phyloP scores from a whole-genome alignment of 202 grass and related monocot genomes.

The Sporobolus alterniflorus region DNA sequence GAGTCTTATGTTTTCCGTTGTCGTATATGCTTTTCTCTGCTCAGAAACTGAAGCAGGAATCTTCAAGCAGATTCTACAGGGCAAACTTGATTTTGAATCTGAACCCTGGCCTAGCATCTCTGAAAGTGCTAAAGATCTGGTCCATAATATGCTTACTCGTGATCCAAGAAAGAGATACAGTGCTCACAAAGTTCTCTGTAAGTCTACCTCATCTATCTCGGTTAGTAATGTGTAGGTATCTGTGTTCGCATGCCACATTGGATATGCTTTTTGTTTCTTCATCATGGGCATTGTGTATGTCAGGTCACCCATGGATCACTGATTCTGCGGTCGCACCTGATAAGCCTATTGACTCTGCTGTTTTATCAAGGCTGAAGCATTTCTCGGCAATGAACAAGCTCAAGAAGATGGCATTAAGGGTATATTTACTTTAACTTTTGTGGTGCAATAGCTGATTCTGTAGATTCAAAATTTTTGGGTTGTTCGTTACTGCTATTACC shows the following conservation, averaged over 20 bases:
- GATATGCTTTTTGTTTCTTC: conserved; percentile 1
- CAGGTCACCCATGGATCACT: conserved; percentile 97
- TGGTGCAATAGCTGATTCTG: conserved; percentile 25
- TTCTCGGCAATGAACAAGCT: conserved; percentile 99
- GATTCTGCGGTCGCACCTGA: conserved; percentile 91
- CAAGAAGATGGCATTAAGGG: conserved; percentile 98
- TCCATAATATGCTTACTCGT: conserved; percentile 88
- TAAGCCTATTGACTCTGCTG: conserved; percentile 94
- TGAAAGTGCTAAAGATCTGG: conserved; percentile 91
- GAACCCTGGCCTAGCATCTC: conserved; percentile 98
- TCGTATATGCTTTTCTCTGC: conserved; percentile 26
- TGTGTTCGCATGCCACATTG: neutral
- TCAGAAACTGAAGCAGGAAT: conserved; percentile 97
- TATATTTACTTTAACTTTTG: conserved; percentile 15
- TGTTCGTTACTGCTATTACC: conserved; percentile 19
- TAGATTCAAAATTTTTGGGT: conserved; percentile 28
- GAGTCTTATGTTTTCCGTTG: conserved; percentile 18
- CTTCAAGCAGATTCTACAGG: conserved; percentile 94
- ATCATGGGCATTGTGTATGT: conserved; percentile 34
- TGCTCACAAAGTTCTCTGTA: conserved; percentile 96
- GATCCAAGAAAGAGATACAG: conserved; percentile 79
- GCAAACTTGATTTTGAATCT: conserved; percentile 95
- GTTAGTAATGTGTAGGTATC: neutral
- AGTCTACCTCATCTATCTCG: conserved; percentile 34
- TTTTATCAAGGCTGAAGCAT: conserved; percentile 92